These are phyloP conservation scores for Arachis stenosperma DNA, from an alignment of 306 rosid species.

Conservation along the genomic window DNA sequence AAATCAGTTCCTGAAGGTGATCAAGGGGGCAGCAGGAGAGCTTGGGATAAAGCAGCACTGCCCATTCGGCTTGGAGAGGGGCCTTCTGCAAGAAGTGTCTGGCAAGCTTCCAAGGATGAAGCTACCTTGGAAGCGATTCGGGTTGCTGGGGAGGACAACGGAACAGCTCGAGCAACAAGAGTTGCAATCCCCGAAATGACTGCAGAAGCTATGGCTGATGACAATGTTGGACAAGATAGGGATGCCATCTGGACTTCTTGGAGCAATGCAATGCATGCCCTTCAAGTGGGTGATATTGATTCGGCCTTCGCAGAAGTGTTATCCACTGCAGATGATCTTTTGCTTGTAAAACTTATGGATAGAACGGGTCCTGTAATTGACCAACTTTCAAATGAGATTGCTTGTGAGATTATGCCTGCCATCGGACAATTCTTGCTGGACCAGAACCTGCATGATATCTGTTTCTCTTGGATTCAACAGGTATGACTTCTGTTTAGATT, in stretches of 20 bases:
- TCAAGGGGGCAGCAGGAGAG: conserved; percentile 83
- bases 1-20: conserved; percentile 78
- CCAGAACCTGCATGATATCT: conserved; percentile 76
- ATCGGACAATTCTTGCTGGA: conserved; percentile 77
- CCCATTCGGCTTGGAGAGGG: conserved; percentile 90
- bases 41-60: conserved; percentile 85
- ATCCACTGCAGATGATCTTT: conserved; percentile 75
- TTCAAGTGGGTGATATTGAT: conserved; percentile 86
- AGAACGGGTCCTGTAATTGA: conserved; percentile 88
- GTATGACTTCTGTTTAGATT: conserved; percentile 44
- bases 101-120: conserved; percentile 99
- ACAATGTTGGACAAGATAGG: conserved; percentile 68
- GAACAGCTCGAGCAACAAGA: conserved; percentile 73
- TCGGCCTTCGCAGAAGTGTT: conserved; percentile 83
- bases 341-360: conserved; percentile 94
- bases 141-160: conserved; percentile 92
- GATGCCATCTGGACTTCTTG: conserved; percentile 91
- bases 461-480: conserved; percentile 96
- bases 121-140: conserved; percentile 97
- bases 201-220: conserved; percentile 81
- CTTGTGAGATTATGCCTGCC: conserved; percentile 71
- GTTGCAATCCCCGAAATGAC: conserved; percentile 84
- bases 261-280: conserved; percentile 93
- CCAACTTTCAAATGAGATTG: conserved; percentile 77
- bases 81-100: conserved; percentile 98